Evolutionary conservation across 106 monocot species (phyloP).

Genomic region (Vanilla planifolia): DNA sequence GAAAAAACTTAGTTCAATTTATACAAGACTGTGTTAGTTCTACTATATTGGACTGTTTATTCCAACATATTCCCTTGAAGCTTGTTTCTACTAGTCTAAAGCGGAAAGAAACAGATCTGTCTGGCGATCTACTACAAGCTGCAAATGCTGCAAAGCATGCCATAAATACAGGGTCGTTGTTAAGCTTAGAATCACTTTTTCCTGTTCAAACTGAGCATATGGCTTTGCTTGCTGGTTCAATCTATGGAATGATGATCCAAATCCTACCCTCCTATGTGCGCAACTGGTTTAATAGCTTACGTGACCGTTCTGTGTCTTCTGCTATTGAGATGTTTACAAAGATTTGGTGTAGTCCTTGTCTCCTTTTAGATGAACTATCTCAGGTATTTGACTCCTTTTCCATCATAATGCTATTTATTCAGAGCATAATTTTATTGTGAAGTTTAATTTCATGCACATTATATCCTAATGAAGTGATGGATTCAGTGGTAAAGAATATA

Average conservation of each 20-base stretch:
- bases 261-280: slow-evolving; percentile 90
- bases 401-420: background rate
- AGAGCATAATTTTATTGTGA: background rate
- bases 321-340: slow-evolving; percentile 84
- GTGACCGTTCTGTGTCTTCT: slow-evolving; percentile 67
- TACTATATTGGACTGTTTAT: slow-evolving; percentile 61
- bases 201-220: slow-evolving; percentile 61
- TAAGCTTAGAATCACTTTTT: slow-evolving; percentile 64
- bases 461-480: too few species aligned
- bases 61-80: slow-evolving; percentile 89
- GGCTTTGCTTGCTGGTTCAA: slow-evolving; percentile 76
- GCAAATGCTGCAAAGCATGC: slow-evolving; percentile 71
- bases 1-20: slow-evolving; percentile 52
- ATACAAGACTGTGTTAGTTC: slow-evolving; percentile 77
- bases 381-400: slow-evolving; percentile 46
- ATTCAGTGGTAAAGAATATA: too few species aligned
- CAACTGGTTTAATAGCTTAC: slow-evolving; percentile 80
- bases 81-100: slow-evolving; percentile 29
- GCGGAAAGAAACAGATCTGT: slow-evolving; percentile 69
- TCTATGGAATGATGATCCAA: slow-evolving; percentile 89
- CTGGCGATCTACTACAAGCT: slow-evolving; percentile 51
- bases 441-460: background rate
- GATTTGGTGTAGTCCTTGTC: slow-evolving; percentile 88
- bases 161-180: slow-evolving; percentile 38
- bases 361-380: slow-evolving; percentile 75